Evolutionary conservation across 2,329 filamentous ascomycete species (phyloP).

Genomic region (Penicillium sp.): DNA sequence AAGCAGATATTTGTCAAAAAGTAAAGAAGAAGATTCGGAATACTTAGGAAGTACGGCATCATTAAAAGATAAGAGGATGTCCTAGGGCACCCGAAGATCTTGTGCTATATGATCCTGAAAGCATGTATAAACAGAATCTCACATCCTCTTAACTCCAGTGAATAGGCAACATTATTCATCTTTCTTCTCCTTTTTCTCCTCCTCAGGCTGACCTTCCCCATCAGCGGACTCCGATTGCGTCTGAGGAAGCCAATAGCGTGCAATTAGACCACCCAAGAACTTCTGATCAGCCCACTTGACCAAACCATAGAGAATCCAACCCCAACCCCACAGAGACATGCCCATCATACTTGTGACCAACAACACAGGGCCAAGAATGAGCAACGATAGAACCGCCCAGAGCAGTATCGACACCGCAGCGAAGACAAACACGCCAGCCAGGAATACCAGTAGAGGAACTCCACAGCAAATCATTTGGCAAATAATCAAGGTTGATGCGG

Average conservation of each 20-base stretch:
- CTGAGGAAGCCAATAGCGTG: constrained; percentile 23
- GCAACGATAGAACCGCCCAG: constrained; percentile 31
- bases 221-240: background rate
- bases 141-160: background rate
- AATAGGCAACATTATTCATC: background rate
- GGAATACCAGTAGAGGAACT: constrained; percentile 34
- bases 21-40: no score
- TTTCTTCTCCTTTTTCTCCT: background rate
- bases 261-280: constrained; percentile 27
- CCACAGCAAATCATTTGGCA: constrained; percentile 36
- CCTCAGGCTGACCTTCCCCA: background rate
- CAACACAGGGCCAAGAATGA: constrained; percentile 33
- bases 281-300: constrained; percentile 25
- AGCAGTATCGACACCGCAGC: constrained; percentile 32
- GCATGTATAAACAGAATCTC: background rate
- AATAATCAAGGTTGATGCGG: constrained; percentile 33
- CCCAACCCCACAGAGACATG: constrained; percentile 31
- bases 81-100: no score
- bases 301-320: constrained; percentile 30
- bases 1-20: no score
- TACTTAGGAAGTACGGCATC: no score
- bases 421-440: constrained; percentile 34
- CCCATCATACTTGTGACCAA: constrained; percentile 31
- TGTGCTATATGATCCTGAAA: background rate
- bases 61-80: no score